These are phyloP conservation scores for Paraphaeosphaeria minitans DNA, from an alignment of 2,329 filamentous ascomycete genomes.

Conservation along the genomic window DNA sequence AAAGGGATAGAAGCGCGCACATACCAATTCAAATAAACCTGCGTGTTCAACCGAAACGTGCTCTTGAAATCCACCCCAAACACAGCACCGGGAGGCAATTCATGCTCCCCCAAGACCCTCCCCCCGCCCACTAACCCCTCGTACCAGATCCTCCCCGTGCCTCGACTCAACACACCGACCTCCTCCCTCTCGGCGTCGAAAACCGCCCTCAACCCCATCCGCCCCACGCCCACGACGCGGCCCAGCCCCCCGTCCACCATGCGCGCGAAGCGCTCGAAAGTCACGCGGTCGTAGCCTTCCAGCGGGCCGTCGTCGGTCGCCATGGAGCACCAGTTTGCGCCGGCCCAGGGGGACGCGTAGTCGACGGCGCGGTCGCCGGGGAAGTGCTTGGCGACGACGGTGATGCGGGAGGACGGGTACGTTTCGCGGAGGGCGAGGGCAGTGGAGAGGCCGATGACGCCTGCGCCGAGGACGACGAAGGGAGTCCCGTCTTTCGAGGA, in stretches of 20 bases:
- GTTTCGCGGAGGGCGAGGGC: slow-evolving; percentile 64
- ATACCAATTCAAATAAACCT: slow-evolving; percentile 45
- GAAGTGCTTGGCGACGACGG: slow-evolving; percentile 85
- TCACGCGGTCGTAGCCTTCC: slow-evolving; percentile 39
- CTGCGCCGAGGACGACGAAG: slow-evolving; percentile 56
- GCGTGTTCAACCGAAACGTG: slow-evolving; percentile 49
- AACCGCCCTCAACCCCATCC: slow-evolving; percentile 12
- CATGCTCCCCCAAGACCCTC: slow-evolving; percentile 27
- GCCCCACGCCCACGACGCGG: slow-evolving; percentile 31
- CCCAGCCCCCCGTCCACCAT: slow-evolving; percentile 29
- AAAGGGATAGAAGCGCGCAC: no score
- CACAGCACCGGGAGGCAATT: slow-evolving; percentile 42
- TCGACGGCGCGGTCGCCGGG: slow-evolving; percentile 91
- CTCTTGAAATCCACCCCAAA: slow-evolving; percentile 45
- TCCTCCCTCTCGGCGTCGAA: slow-evolving; percentile 41
- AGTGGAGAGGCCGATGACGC: slow-evolving; percentile 69
- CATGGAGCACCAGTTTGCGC: slow-evolving; percentile 74
- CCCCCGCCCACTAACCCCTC: slow-evolving; percentile 49
- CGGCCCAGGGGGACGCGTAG: slow-evolving; percentile 89
- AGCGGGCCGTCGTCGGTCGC: slow-evolving; percentile 41
- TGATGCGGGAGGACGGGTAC: slow-evolving; percentile 62
- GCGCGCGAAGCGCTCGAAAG: slow-evolving; percentile 35
- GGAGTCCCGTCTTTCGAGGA: slow-evolving; percentile 15
- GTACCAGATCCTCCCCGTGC: slow-evolving; percentile 51
- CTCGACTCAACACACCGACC: slow-evolving; percentile 41